Percentiles rank a stretch among this genome's conserved stretches.
phyloP scores from a whole-genome alignment of 2,329 filamentous ascomycete species.

The Elsinoe australis region DNA sequence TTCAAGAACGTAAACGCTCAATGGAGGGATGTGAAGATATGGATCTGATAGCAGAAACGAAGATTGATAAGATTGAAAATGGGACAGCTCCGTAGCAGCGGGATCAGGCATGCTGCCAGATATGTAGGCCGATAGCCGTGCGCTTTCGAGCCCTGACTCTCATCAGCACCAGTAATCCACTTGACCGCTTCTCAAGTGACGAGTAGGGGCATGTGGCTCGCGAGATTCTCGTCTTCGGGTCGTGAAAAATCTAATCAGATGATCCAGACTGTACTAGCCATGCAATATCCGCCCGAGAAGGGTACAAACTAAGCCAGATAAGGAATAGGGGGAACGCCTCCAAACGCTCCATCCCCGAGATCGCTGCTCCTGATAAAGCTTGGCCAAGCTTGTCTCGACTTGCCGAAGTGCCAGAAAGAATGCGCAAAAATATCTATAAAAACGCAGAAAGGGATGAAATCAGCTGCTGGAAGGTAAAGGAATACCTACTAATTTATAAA shows the following conservation, averaged over 20 bases:
- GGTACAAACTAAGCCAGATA: too few relatives aligned
- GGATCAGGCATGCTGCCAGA: not conserved
- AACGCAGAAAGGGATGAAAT: not conserved
- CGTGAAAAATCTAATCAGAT: conserved; percentile 14
- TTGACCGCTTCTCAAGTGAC: not conserved
- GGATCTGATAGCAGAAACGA: not conserved
- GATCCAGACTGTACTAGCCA: conserved; percentile 8
- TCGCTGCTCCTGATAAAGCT: not conserved
- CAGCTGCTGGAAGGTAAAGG: not conserved
- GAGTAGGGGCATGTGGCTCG: conserved; percentile 3
- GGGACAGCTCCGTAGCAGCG: not conserved
- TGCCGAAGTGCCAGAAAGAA: too few relatives aligned
- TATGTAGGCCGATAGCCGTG: not conserved
- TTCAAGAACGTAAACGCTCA: too few relatives aligned
- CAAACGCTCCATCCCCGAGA: conserved; percentile 7
- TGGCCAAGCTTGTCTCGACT: conserved; percentile 10
- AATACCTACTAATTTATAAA: not conserved
- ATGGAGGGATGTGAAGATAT: conserved; percentile 16
- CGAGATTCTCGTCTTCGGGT: not conserved
- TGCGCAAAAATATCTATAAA: not conserved
- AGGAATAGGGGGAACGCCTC: not conserved
- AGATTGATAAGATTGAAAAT: conserved; percentile 22
- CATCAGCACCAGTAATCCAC: not conserved
- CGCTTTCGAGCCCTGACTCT: not conserved
- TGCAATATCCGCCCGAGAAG: too few relatives aligned